Percentiles rank a stretch among this genome's conserved stretches.
phyloP scores from a whole-genome alignment of 2,329 filamentous ascomycete genomes.

The Orbilia quercus region DNA sequence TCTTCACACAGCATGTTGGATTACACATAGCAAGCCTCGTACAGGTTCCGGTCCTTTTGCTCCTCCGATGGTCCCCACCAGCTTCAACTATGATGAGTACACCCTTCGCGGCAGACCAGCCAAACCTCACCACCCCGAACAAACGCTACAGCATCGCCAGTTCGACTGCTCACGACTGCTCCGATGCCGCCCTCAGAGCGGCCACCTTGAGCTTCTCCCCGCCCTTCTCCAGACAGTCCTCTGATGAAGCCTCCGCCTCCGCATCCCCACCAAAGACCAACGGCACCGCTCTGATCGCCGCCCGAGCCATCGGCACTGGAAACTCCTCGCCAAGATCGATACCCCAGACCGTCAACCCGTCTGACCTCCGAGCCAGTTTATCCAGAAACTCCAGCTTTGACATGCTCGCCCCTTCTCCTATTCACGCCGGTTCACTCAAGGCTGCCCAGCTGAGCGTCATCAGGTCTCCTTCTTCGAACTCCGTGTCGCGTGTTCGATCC shows the following conservation, averaged over 20 bases:
- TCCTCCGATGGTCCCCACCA: conserved; percentile 10
- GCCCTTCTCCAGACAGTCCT: conserved; percentile 31
- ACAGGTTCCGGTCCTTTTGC: conserved; percentile 15
- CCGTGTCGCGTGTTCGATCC: conserved; percentile 47
- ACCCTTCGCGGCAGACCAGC: conserved; percentile 37
- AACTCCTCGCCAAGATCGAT: conserved; percentile 38
- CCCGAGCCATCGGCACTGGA: conserved; percentile 51
- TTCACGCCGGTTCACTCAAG: conserved; percentile 42
- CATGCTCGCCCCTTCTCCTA: conserved; percentile 25
- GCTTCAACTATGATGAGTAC: conserved; percentile 37
- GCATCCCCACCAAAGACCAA: conserved; percentile 42
- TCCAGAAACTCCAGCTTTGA: conserved; percentile 52
- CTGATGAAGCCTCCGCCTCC: conserved; percentile 30
- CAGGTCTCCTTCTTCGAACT: conserved; percentile 25
- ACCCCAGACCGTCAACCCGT: conserved; percentile 24
- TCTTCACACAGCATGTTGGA: background rate
- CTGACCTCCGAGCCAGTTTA: conserved; percentile 29
- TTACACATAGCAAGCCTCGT: background rate
- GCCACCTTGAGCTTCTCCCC: conserved; percentile 53
- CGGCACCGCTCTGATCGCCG: conserved; percentile 51
- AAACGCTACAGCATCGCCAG: conserved; percentile 37
- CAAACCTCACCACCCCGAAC: conserved; percentile 42
- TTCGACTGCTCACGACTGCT: conserved; percentile 18
- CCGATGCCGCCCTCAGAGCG: conserved; percentile 48
- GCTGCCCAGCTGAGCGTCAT: conserved; percentile 49